phyloP scores from a whole-genome alignment of 2,329 filamentous ascomycete genomes.

The Pseudopithomyces maydicus region DNA sequence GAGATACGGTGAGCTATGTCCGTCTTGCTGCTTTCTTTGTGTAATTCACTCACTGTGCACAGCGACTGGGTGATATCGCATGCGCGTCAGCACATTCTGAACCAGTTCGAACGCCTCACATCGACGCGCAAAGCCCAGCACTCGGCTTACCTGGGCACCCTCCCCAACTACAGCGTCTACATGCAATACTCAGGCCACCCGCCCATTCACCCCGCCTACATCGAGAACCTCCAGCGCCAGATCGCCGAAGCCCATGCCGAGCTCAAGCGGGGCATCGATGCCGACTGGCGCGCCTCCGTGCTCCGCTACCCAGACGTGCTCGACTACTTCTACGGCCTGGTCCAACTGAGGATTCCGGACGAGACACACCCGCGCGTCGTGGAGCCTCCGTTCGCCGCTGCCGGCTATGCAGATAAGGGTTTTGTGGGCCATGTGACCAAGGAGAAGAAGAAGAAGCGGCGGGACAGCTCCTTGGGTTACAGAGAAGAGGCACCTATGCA shows the following conservation, averaged over 20 bases:
- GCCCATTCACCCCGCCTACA: conserved; percentile 47
- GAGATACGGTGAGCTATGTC: conserved; percentile 37
- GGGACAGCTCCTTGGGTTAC: conserved; percentile 32
- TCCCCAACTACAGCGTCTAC: conserved; percentile 54
- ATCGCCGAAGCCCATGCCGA: conserved; percentile 67
- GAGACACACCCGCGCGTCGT: conserved; percentile 52
- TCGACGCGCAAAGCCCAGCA: conserved; percentile 49
- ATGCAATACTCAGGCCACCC: conserved; percentile 52
- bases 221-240: conserved; percentile 54
- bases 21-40: background rate
- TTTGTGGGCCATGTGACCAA: conserved; percentile 37
- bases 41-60: conserved; percentile 20
- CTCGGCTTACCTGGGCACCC: conserved; percentile 48
- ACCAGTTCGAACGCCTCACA: conserved; percentile 49
- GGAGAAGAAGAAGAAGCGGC: conserved; percentile 43
- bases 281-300: conserved; percentile 77
- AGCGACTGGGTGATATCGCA: conserved; percentile 55
- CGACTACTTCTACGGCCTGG: conserved; percentile 77
- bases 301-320: conserved; percentile 79
- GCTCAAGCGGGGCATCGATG: conserved; percentile 75
- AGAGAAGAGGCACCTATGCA: conserved; percentile 25
- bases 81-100: conserved; percentile 51
- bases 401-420: conserved; percentile 44
- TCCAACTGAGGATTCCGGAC: conserved; percentile 67
- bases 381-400: conserved; percentile 46